Percentiles rank a stretch among this genome's conserved stretches.
Evolutionary conservation across 2,329 filamentous ascomycete genomes (phyloP).

Genomic region (Alternaria burnsii): DNA sequence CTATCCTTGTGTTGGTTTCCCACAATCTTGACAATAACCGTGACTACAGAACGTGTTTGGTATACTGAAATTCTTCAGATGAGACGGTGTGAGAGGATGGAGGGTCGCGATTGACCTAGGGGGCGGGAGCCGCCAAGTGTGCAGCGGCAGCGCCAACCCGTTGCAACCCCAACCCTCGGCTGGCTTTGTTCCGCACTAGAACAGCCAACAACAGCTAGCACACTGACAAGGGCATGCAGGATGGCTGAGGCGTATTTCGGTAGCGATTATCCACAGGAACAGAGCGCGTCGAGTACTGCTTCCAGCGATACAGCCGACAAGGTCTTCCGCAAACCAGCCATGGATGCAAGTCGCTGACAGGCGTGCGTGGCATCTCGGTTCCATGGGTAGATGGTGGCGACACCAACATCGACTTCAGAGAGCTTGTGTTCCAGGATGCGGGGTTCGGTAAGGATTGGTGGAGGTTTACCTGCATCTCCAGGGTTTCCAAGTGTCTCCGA

Average conservation of each 20-base stretch:
- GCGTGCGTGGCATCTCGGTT: not conserved
- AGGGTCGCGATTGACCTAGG: conserved; percentile 25
- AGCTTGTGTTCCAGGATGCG: not conserved
- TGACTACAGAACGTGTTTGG: not conserved
- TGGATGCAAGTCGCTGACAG: not conserved
- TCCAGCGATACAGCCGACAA: conserved; percentile 22
- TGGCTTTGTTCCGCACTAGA: conserved; percentile 13
- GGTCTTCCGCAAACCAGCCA: not conserved
- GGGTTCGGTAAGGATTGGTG: not conserved
- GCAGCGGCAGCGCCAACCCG: conserved; percentile 15
- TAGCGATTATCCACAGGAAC: not conserved
- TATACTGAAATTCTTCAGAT: not conserved
- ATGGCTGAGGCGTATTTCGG: conserved; percentile 12
- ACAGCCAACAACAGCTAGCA: conserved; percentile 1
- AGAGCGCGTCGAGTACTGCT: conserved; percentile 22
- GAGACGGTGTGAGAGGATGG: conserved; percentile 5
- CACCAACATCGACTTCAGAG: not conserved
- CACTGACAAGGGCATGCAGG: conserved; percentile 10
- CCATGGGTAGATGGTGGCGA: not conserved
- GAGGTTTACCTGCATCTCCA: not conserved
- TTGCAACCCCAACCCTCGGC: conserved; percentile 20
- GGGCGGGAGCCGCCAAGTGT: conserved; percentile 21
- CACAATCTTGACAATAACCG: not conserved
- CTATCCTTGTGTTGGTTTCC: not conserved
- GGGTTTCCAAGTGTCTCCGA: not conserved